Base-by-base conservation (phyloP, 768 basidiomycete species). In the Cyclocybe aegerita region DNA sequence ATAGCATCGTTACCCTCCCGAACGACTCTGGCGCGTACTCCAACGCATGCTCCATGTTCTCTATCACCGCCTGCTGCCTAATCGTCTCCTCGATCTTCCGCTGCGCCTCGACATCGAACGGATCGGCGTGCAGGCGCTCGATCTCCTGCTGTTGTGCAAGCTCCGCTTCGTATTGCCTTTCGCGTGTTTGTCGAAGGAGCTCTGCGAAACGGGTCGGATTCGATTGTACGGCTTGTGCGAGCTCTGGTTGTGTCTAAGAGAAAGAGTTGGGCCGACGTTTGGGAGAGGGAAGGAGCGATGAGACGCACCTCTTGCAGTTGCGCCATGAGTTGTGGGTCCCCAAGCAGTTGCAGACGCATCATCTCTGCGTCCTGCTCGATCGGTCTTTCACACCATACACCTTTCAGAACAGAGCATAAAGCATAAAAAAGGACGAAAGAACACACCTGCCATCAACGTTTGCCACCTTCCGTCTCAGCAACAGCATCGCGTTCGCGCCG, bases 1-100 rank as follows among this genome's bases (percentile, higher is more conserved):
- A 99, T 49, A 99, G 86, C 97, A 99, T 99, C 2, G 84, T 88
- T 31, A 99, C 97, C 53, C 85, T 79, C 11, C 93, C 97, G 67
- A 99, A 99, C 47, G 83, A 80, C 70, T 98, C 95, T 0, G 96
- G 96, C 7, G 85, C 87, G 57, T 90, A 93, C 65, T 98, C 95
- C 55, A 98, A 73, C 5, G 97, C 97, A 70, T 97, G 93, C 50
- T 89, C 83, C 79, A 95, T 77, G 63, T 97, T 97, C 74, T 98
- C 95, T 59, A 86, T 68, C 34, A 98, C 88, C 1, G 89, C 90
- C 64, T 97, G 81, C 64, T 93, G 88, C 52, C 88, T 70, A 55
- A 99, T 98, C 4, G 85, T 84, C 62, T 98, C 97, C 67, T 96
- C 97, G 48, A 99, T 99, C 74, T 79, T 85, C 52, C 76, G 76